Conservation (phyloP, 306 rosid species). For the Elaeagnus macrophylla region DNA sequence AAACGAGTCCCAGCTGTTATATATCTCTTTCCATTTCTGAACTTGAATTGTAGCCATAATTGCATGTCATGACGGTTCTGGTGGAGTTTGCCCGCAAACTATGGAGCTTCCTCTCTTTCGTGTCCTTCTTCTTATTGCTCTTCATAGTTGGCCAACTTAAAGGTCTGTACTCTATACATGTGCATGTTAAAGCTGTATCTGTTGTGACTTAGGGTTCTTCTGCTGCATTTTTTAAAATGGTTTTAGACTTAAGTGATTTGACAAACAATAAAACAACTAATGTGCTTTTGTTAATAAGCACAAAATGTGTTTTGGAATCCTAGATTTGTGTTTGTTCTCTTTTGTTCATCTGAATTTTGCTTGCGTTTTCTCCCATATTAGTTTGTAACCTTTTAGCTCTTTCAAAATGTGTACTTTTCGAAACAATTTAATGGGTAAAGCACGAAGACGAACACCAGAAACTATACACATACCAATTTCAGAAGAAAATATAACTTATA, state of each 20-base stretch:
- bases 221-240: too few relatives aligned
- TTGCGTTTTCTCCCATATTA: neutral
- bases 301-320: neutral
- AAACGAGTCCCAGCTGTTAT: too few relatives aligned
- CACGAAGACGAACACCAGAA: too few relatives aligned
- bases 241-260: too few relatives aligned
- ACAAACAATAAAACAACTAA: too few relatives aligned
- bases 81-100: slow-evolving; percentile 28
- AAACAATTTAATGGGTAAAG: neutral
- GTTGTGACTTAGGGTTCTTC: neutral
- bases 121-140: slow-evolving; percentile 61
- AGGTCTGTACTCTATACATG: slow-evolving; percentile 29
- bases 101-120: slow-evolving; percentile 54
- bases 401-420: neutral
- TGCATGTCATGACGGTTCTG: slow-evolving; percentile 35
- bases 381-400: neutral
- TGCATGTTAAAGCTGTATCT: neutral
- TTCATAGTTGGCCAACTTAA: slow-evolving; percentile 51
- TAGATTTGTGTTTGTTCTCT: neutral
- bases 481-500: too few relatives aligned
- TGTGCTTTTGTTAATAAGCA: too few relatives aligned
- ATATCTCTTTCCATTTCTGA: neutral
- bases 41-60: neutral
- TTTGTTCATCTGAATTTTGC: neutral
- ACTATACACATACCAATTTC: too few relatives aligned